Conservation (phyloP, 2,329 filamentous ascomycete genomes). For the Macroventuria anomochaeta region DNA sequence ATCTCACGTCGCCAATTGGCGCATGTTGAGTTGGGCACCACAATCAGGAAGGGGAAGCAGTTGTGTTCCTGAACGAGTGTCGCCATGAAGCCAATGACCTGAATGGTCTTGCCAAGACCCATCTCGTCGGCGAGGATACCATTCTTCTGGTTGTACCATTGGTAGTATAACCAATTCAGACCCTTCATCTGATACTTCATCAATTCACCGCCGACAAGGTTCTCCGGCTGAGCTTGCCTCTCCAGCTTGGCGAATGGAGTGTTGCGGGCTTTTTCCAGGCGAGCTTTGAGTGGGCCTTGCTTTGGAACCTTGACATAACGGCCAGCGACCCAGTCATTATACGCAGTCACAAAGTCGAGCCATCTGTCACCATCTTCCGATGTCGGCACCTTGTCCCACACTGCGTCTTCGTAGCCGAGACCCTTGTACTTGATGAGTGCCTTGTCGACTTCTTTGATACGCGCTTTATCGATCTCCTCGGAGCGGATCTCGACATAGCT, state of each 20-base stretch:
- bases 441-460: slow-evolving; percentile 73
- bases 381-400: slow-evolving; percentile 84
- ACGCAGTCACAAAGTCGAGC: slow-evolving; percentile 80
- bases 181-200: slow-evolving; percentile 96
- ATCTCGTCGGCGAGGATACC: slow-evolving; percentile 96
- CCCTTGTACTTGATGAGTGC: slow-evolving; percentile 92
- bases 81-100: slow-evolving; percentile 83
- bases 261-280: slow-evolving; percentile 70
- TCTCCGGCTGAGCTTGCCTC: slow-evolving; percentile 73
- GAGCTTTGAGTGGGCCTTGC: slow-evolving; percentile 64
- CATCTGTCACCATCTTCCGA: slow-evolving; percentile 71
- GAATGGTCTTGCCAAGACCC: slow-evolving; percentile 96
- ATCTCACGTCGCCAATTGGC: slow-evolving; percentile 98
- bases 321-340: slow-evolving; percentile 83
- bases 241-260: slow-evolving; percentile 72
- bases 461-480: slow-evolving; percentile 72
- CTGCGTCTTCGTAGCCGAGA: slow-evolving; percentile 84
- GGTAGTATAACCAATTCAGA: slow-evolving; percentile 92
- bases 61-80: slow-evolving; percentile 66
- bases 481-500: slow-evolving; percentile 64
- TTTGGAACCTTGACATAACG: slow-evolving; percentile 72
- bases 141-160: slow-evolving; percentile 82
- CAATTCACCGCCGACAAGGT: slow-evolving; percentile 77
- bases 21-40: slow-evolving; percentile 93
- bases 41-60: slow-evolving; percentile 91